phyloP scores from a whole-genome alignment of 805 yeast species.

The Wickerhamomyces hampshirensis region DNA sequence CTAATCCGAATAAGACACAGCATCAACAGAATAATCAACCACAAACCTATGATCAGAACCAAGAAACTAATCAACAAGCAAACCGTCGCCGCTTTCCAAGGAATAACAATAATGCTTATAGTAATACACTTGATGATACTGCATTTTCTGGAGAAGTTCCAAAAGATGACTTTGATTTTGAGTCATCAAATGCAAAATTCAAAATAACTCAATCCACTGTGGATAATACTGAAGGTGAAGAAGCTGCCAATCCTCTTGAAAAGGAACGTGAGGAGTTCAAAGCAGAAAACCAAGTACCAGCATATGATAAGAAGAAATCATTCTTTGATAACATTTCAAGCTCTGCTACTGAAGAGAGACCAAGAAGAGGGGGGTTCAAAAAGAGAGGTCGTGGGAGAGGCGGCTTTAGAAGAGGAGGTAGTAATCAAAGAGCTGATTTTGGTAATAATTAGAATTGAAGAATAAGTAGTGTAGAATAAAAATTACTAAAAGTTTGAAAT shows the following conservation, averaged over 20 bases:
- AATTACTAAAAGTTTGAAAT: background rate
- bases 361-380: conserved; percentile 14
- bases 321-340: conserved; percentile 86
- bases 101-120: background rate
- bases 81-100: background rate
- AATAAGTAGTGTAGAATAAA: background rate
- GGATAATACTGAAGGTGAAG: conserved; percentile 34
- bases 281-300: conserved; percentile 21
- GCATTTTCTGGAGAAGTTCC: conserved; percentile 33
- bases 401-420: conserved; percentile 12
- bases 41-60: too few relatives aligned
- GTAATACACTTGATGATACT: background rate
- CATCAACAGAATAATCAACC: too few relatives aligned
- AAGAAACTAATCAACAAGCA: background rate
- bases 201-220: too few relatives aligned
- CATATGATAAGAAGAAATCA: conserved; percentile 76
- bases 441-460: background rate
- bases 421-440: conserved; percentile 1
- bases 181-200: conserved; percentile 67
- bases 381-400: conserved; percentile 13
- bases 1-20: too few relatives aligned
- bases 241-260: conserved; percentile 5
- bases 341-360: conserved; percentile 45
- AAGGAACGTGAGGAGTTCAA: conserved; percentile 10
- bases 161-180: conserved; percentile 70